Conservation (phyloP, 495 filamentous ascomycete genomes). For the Immersiella caudata region DNA sequence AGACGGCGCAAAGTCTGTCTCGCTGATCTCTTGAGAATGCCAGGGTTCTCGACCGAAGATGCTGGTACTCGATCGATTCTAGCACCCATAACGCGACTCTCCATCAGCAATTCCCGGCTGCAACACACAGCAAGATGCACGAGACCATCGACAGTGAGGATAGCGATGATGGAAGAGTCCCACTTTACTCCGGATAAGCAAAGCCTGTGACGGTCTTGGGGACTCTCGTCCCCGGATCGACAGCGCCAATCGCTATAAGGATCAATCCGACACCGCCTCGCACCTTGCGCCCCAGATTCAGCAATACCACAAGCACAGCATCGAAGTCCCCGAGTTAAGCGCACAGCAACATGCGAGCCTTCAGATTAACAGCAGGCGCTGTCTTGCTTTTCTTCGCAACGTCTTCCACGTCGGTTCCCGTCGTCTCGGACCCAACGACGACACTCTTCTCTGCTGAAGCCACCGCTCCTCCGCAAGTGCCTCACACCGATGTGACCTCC, state of each 20-base stretch:
- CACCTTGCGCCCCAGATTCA: not conserved
- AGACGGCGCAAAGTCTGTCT: not conserved
- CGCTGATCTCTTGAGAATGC: not conserved
- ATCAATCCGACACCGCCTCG: not conserved
- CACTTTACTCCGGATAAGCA: not conserved
- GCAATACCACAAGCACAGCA: not conserved
- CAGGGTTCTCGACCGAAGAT: not conserved
- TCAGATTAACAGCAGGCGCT: conserved; percentile 2
- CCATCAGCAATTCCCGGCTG: not conserved
- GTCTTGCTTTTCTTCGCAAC: conserved; percentile 26
- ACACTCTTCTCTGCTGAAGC: conserved; percentile 35
- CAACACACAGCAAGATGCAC: not conserved
- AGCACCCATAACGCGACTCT: no score
- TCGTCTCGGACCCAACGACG: conserved; percentile 41
- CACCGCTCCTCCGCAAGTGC: conserved; percentile 28
- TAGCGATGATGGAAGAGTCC: not conserved
- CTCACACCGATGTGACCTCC: conserved; percentile 44
- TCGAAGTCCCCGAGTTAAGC: not conserved
- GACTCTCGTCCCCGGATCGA: not conserved
- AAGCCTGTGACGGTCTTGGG: not conserved
- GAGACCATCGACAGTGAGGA: not conserved
- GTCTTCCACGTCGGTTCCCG: conserved; percentile 33
- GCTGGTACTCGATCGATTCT: not conserved
- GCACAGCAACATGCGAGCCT: not conserved
- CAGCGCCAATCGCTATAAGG: not conserved